These are phyloP conservation scores for Clavispora phyllophila DNA, from an alignment of 805 yeast genomes.

Conservation along the genomic window DNA sequence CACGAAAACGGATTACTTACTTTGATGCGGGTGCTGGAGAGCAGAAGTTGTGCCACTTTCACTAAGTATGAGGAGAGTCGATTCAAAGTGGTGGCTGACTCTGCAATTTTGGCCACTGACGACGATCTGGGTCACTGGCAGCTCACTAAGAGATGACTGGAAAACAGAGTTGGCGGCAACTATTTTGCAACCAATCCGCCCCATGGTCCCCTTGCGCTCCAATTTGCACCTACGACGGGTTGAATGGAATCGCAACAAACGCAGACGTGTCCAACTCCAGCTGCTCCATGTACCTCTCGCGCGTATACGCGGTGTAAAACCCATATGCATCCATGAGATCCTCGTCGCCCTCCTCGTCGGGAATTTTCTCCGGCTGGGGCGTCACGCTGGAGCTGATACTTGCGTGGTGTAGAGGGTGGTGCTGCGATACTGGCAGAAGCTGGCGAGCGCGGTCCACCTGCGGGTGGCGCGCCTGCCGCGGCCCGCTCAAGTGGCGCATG, in stretches of 20 bases:
- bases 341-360: conserved; percentile 30
- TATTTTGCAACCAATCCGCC: too few species aligned
- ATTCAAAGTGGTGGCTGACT: too few species aligned
- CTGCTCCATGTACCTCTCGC: conserved; percentile 18
- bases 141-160: too few species aligned
- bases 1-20: too few species aligned
- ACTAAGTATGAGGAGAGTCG: too few species aligned
- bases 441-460: too few species aligned
- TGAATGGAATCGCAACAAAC: conserved; percentile 39
- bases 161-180: too few species aligned
- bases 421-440: conserved; percentile 45
- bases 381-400: conserved; percentile 11
- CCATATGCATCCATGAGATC: conserved; percentile 34
- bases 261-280: conserved; percentile 6
- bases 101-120: too few species aligned
- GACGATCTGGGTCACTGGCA: too few species aligned
- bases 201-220: too few species aligned
- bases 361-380: conserved; percentile 13
- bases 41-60: too few species aligned
- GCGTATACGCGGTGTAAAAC: conserved; percentile 32
- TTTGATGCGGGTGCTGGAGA: too few species aligned
- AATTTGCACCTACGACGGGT: conserved; percentile 36
- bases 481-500: conserved; percentile 49
- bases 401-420: conserved; percentile 44
- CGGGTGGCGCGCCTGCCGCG: conserved; percentile 2